A percentile compares a stretch with the other conserved stretches of the same genome.
phyloP scores from a whole-genome alignment of 2,329 filamentous ascomycete species.

The Curvularia sp. region DNA sequence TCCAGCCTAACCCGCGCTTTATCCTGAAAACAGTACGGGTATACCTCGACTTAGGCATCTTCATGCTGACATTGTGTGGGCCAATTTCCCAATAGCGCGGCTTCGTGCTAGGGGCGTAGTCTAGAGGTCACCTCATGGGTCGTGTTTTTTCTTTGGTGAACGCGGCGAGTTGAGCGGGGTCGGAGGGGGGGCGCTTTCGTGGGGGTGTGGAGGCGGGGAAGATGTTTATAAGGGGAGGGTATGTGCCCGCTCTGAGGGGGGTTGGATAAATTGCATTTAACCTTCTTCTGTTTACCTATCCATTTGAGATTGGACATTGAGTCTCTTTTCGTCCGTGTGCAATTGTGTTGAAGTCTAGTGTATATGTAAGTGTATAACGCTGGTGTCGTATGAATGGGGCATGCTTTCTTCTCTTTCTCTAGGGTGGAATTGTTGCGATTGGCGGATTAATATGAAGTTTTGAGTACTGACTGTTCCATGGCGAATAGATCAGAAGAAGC shows the following conservation, averaged over 20 bases:
- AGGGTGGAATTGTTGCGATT: neutral
- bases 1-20: slow-evolving; percentile 1
- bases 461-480: neutral
- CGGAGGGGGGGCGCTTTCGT: neutral
- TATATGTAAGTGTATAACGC: neutral
- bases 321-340: neutral
- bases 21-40: slow-evolving; percentile 33
- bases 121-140: no score
- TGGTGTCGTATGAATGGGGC: neutral
- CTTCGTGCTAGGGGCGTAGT: neutral
- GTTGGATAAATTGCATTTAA: neutral
- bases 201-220: slow-evolving; percentile 33
- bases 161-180: neutral
- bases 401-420: neutral
- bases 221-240: slow-evolving; percentile 29
- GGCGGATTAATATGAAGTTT: neutral
- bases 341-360: neutral
- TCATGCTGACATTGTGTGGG: slow-evolving; percentile 7
- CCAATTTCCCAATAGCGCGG: neutral
- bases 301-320: neutral
- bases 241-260: slow-evolving; percentile 16
- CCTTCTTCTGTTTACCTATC: no score
- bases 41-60: slow-evolving; percentile 18
- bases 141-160: neutral
- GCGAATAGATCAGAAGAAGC: neutral